phyloP scores from a whole-genome alignment of 257 asterid species.

The Echites panduratus region DNA sequence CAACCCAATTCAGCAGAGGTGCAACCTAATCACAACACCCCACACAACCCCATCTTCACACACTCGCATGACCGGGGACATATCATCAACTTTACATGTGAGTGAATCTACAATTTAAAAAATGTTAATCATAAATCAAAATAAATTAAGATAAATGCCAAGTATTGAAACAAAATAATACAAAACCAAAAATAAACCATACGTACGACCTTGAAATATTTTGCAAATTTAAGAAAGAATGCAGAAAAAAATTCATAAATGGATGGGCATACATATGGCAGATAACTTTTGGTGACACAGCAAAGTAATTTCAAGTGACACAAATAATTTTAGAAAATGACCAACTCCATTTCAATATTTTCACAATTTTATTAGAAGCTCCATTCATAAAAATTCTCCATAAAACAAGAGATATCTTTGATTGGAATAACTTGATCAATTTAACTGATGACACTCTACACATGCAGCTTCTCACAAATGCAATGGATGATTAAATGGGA shows the following conservation, averaged over 20 bases:
- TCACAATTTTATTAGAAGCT: neutral
- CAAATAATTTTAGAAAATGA: neutral
- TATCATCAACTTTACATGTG: too few species aligned
- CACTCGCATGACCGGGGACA: too few species aligned
- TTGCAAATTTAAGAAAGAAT: slow-evolving; percentile 32
- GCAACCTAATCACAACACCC: too few species aligned
- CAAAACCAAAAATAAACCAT: slow-evolving; percentile 68
- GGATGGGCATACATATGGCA: neutral
- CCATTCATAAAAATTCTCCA: neutral
- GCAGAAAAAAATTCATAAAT: slow-evolving; percentile 4
- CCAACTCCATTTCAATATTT: neutral
- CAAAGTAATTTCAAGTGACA: too few species aligned
- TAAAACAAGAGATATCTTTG: neutral
- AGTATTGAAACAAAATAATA: too few species aligned
- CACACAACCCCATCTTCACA: too few species aligned
- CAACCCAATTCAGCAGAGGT: too few species aligned
- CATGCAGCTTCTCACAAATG: neutral
- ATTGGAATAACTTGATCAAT: neutral
- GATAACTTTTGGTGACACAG: too few species aligned
- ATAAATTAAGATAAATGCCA: too few species aligned
- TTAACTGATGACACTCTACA: neutral
- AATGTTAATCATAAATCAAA: too few species aligned
- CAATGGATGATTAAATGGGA: neutral
- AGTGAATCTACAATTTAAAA: too few species aligned
- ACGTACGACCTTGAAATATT: slow-evolving; percentile 85